Base-by-base conservation (phyloP, 1,284 basidiomycete species). In the Cerioporus squamosus region DNA sequence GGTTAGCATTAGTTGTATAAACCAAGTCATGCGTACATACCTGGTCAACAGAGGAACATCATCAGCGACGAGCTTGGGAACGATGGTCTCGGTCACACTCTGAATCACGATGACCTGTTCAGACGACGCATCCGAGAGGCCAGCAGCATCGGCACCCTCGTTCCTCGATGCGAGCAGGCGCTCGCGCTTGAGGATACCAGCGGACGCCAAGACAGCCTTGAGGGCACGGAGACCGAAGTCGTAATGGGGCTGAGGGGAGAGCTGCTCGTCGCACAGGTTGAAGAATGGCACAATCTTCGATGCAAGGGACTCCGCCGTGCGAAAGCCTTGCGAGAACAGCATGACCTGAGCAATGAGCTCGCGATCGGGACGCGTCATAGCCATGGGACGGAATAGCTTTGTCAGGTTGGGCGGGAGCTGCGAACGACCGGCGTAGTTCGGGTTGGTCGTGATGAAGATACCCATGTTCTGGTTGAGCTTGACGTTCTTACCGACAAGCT, bases 211-310 rank as follows among this genome's bases (percentile, higher is more conserved):
- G 3, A 99, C 97, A 36, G 96, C 92, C 76, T 99, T 99, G 61
- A 99, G 81, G 14, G 97, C 97, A 67, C 97, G 95, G 40, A 99
- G 82, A 76, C 97, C 97, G 73, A 99, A 99, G 78, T 99, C 97
- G 74, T 99, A 99, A 78, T 99, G 98, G 2, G 97, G 95, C 72
- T 99, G 97, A 36, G 93, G 88, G 3, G 96, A 98, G 29, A 99
- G 84, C 70, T 99, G 97, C 71, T 99, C 96, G 61, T 94, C 89
- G 69, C 97, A 99, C 55, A 99, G 88, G 71, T 97, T 97, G 84
- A 99, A 99, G 82, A 99, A 98, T 0, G 97, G 97, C 15, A 99
- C 97, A 57, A 99, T 93, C 78, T 99, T 98, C 57, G 94, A 94
- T 0, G 97, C 97, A 6, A 99, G 84, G 0, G 87, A 90, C 74